Evolutionary conservation across 441 rosid species (phyloP), one percentile per base, ranked within the genome.

Genomic region (Raphanus hybrid): DNA sequence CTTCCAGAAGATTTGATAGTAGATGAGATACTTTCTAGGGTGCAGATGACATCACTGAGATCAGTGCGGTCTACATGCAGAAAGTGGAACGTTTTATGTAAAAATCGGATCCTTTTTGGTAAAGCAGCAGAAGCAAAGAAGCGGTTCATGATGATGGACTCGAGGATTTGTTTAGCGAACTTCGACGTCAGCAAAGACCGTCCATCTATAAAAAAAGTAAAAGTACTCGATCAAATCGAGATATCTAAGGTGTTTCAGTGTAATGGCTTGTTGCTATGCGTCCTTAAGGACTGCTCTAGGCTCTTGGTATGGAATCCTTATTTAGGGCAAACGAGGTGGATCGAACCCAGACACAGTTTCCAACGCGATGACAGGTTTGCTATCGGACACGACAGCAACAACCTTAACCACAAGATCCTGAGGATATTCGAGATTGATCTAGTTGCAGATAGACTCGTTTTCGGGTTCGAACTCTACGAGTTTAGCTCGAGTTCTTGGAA

Each of bases 241-340:
- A 48, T 48, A 6, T 48, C 16, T 48, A 5, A 48, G 2, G 16
- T 48, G 55, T n/a, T 48, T 48, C 55, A 48, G 0, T 48, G 55
- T n/a, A 6, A 48, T n/a, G 55, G 55, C 16, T 48, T 48, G 55
- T 48, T 48, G 55, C 55, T 48, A n/a, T 48, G 55, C 18, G 16
- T 48, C 16, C 52, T 45, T 45, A 12, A 45, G 14, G 55, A 48
- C n/a, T 4, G 6, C 55, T n/a, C 55, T 48, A 48, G 16, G 16
- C 55, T 48, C 55, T n/a, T 48, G 55, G 57, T 50, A 14, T 50
- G 57, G 57, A 50, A 50, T 14, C 57, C 57, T 50, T 14, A 50
- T 2, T 50, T 50, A 50, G 57, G 18, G 8, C 57, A 50, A 50
- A 50, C 20, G 8, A 50, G 8, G 8, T n/a, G 57, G 57, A 6